Percentiles rank a stretch among this genome's conserved stretches.
These are phyloP conservation scores for Cryptosporidium parvum DNA, from an alignment of 169 alveolate genomes.

Conservation along the genomic window DNA sequence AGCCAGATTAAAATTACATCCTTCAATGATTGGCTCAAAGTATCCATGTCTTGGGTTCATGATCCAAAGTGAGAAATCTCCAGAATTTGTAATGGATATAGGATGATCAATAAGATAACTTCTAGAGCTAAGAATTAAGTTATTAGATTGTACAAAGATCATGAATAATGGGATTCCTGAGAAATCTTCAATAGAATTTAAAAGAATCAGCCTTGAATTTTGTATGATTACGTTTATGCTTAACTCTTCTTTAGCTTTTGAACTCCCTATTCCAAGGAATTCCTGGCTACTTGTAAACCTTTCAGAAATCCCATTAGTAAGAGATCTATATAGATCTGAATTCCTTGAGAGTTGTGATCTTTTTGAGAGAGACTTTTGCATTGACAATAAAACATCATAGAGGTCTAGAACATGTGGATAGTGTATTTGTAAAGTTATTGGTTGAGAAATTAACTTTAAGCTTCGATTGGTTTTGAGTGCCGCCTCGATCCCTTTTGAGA, in stretches of 20 bases:
- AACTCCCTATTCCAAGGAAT: neutral
- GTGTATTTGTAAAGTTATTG: slow-evolving; percentile 2
- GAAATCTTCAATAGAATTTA: slow-evolving; percentile 26
- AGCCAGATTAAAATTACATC: slow-evolving; percentile 32
- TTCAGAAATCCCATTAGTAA: neutral
- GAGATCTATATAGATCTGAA: neutral
- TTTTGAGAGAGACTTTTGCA: neutral
- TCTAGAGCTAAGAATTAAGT: neutral
- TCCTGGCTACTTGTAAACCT: neutral
- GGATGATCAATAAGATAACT: neutral
- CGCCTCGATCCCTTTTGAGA: neutral
- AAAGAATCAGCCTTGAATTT: slow-evolving; percentile 34
- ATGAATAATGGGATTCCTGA: slow-evolving; percentile 44
- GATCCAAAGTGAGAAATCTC: slow-evolving; percentile 43
- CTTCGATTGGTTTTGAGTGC: neutral
- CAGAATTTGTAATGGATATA: neutral
- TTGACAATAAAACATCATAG: neutral
- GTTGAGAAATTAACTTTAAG: slow-evolving; percentile 18
- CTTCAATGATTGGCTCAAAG: slow-evolving; percentile 59
- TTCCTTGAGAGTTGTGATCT: neutral
- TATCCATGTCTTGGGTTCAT: slow-evolving; percentile 73
- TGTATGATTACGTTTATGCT: slow-evolving; percentile 26
- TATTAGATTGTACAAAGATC: slow-evolving; percentile 43
- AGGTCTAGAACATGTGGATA: slow-evolving; percentile 13
- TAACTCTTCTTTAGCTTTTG: neutral